Evolutionary conservation across 2,329 filamentous ascomycete species (phyloP).

Genomic region (Diaporthe citrichinensis): DNA sequence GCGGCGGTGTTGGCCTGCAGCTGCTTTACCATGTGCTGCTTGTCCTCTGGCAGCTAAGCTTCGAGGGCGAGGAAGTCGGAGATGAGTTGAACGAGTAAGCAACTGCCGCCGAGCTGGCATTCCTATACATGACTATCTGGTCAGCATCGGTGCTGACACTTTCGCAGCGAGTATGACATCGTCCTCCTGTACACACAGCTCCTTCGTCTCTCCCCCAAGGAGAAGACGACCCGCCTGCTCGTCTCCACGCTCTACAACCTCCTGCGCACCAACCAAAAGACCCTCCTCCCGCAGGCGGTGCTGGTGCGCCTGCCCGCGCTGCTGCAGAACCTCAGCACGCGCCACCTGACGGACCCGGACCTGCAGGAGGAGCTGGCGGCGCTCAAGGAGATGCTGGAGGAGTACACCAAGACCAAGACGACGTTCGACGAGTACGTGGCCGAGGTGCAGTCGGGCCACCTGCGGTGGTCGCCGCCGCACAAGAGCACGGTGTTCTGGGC

Average conservation of each 20-base stretch:
- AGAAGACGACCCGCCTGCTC: conserved; percentile 95
- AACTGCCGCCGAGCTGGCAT: not conserved
- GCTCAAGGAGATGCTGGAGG: conserved; percentile 74
- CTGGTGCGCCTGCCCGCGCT: conserved; percentile 83
- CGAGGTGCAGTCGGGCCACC: conserved; percentile 87
- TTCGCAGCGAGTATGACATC: conserved; percentile 88
- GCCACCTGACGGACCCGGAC: conserved; percentile 76
- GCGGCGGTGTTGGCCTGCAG: conserved; percentile 91
- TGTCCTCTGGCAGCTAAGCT: conserved; percentile 96
- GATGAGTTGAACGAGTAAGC: conserved; percentile 87
- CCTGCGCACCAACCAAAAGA: conserved; percentile 77
- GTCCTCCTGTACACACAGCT: conserved; percentile 93
- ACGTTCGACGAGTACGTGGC: conserved; percentile 92
- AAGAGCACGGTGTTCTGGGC: conserved; percentile 90
- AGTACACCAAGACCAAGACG: conserved; percentile 78
- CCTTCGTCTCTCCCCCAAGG: conserved; percentile 92
- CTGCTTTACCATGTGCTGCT: conserved; percentile 94
- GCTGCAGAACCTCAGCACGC: conserved; percentile 73
- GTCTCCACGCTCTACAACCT: conserved; percentile 93
- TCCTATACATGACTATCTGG: not conserved
- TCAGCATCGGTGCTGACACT: conserved; percentile 46
- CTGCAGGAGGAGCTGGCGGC: conserved; percentile 73
- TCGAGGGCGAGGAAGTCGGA: conserved; percentile 82
- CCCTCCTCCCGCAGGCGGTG: conserved; percentile 85
- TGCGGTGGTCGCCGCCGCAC: conserved; percentile 94